Base-by-base conservation (phyloP, 345 rosid species). In the Luvunga scandens region DNA sequence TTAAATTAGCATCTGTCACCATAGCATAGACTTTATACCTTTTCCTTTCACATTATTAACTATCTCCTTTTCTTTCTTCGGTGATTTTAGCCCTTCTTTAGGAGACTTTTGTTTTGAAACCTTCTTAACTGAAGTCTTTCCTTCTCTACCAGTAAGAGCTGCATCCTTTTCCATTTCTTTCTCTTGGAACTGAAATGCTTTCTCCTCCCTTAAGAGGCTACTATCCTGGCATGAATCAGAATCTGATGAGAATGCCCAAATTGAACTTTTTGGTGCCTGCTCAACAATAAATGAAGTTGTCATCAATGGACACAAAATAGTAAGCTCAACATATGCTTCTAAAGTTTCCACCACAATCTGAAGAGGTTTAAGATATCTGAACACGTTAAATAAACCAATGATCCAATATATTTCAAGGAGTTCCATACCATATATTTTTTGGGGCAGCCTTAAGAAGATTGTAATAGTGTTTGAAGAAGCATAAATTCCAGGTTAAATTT, bases 221-320 rank as follows among this genome's bases (percentile, higher is more conserved):
- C 75, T 77, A 45, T 75, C 80, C 59, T 84, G 89, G 80, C 80
- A 81, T 72, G 90, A 85, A 84, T 95, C 99, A 38, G 97, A 89
- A 86, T 91, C 99, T 57, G 94, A 93, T 72, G 97, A 90, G 67
- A 91, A 53, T 59, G 84, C 68, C 85, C 28, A 90, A 57, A 89
- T 71, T 70, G 85, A 81, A 86, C 67, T 82, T 69, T 84, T 73
- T 31, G 60, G 64, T 71, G 77, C 86, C 96, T 91, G 85, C 73
- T 83, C 75, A 81, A 83, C 60, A 67, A 68, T 31, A 24, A 8
- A 69, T 25, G 48, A 59, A 71, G 18, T 53, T 50, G 59, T 80
- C 72, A 84, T 79, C 61, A 81, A 73, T 31, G 72, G 55, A 21
- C 72, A 65, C 24, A 60, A 64, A 28, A 60, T 38, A 55, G 77